phyloP scores from a whole-genome alignment of 192 early-diverging fungal species.

The Gaertneriomyces semiglobifer region DNA sequence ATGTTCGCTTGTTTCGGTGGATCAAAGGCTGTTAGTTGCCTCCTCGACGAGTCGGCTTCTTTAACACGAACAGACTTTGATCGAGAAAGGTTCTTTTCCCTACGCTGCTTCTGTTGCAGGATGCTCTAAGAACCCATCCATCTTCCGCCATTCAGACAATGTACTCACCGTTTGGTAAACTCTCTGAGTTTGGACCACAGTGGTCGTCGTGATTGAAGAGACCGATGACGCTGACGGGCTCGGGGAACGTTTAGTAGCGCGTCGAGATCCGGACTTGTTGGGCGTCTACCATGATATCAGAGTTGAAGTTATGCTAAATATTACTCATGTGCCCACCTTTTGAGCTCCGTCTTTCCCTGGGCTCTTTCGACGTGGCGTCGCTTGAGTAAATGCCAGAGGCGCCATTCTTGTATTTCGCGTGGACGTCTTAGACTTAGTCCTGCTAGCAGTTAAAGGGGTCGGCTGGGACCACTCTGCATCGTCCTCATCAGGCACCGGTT shows the following conservation, averaged over 20 bases:
- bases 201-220: not conserved
- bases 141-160: not conserved
- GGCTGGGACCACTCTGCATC: too few species aligned
- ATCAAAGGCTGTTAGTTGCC: not conserved
- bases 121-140: not conserved
- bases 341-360: too few species aligned
- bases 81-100: not conserved
- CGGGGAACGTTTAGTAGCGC: not conserved
- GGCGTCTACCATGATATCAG: not conserved
- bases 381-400: too few species aligned
- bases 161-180: slow-evolving; percentile 1
- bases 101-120: not conserved
- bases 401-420: too few species aligned
- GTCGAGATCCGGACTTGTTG: not conserved
- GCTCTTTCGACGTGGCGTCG: too few species aligned
- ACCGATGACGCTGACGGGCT: not conserved
- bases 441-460: too few species aligned
- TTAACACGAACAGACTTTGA: not conserved
- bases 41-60: not conserved
- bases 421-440: too few species aligned
- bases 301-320: not conserved
- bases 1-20: not conserved
- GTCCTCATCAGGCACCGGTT: too few species aligned
- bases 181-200: not conserved
- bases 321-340: not conserved